These are phyloP conservation scores for Saccharomycopsis malanga DNA, from an alignment of 805 yeast genomes.

Conservation along the genomic window DNA sequence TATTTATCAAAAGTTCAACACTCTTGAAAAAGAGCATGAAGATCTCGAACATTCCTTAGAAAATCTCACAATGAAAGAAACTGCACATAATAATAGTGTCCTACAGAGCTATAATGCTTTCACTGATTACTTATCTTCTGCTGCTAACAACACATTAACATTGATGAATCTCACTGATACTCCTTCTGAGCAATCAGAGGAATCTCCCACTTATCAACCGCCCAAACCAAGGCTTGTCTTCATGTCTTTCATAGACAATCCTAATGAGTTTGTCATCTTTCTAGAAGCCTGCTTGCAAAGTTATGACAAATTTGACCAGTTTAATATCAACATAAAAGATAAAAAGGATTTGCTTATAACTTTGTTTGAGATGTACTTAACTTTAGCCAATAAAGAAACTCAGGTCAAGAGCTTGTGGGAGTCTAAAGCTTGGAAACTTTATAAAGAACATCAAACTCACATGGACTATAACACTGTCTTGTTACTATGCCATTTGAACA, in stretches of 20 bases:
- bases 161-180: conserved; percentile 13
- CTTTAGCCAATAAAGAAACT: conserved; percentile 40
- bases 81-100: conserved; percentile 25
- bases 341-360: conserved; percentile 69
- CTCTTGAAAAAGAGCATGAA: conserved; percentile 10
- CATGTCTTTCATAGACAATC: conserved; percentile 78
- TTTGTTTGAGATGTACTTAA: conserved; percentile 72
- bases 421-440: conserved; percentile 50
- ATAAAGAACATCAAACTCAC: conserved; percentile 39
- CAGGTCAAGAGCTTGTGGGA: conserved; percentile 51
- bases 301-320: conserved; percentile 69
- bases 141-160: conserved; percentile 25
- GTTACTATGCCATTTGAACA: conserved; percentile 46
- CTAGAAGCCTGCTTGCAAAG: conserved; percentile 84
- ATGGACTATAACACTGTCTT: conserved; percentile 51
- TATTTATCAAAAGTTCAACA: conserved; percentile 8
- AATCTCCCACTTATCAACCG: conserved; percentile 78
- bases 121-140: conserved; percentile 43
- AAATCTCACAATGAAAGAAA: conserved; percentile 2
- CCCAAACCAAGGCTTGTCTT: conserved; percentile 86
- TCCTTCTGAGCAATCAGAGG: background rate
- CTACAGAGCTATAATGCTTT: conserved; percentile 53
- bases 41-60: background rate
- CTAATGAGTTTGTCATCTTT: conserved; percentile 83
- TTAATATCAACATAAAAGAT: conserved; percentile 44